phyloP scores from a whole-genome alignment of 371 early-diverging fungal genomes.

The Dentiscutata heterogama region DNA sequence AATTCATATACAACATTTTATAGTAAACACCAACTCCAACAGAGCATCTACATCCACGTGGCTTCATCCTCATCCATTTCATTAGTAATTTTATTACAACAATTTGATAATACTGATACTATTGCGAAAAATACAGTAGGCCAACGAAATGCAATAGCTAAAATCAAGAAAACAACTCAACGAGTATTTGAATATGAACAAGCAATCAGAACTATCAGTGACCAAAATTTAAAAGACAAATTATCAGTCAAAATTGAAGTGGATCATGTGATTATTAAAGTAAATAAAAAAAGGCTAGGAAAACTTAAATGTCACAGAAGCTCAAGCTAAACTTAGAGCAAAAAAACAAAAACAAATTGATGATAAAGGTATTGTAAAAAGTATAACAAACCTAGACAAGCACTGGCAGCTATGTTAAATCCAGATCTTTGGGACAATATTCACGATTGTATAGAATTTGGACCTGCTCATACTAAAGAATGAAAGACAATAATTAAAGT shows the following conservation, averaged over 20 bases:
- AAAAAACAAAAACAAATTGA: not conserved
- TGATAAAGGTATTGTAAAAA: not conserved
- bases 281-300: not conserved
- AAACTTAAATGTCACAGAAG: too few relatives aligned
- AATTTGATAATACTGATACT: not conserved
- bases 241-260: not conserved
- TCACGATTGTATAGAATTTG: not conserved
- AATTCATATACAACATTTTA: too few relatives aligned
- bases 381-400: not conserved
- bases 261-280: not conserved
- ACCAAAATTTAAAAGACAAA: too few relatives aligned
- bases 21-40: too few relatives aligned
- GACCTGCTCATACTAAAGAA: not conserved
- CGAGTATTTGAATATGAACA: not conserved
- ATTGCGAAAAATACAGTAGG: not conserved
- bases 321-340: not conserved
- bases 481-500: slow-evolving; percentile 16
- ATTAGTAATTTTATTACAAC: too few relatives aligned
- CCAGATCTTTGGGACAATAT: slow-evolving; percentile 1
- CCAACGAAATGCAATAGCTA: not conserved
- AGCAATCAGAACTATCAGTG: not conserved
- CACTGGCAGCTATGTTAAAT: not conserved
- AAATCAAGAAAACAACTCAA: not conserved
- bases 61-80: too few relatives aligned
- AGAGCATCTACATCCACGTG: too few relatives aligned